Percentiles rank a stretch among this genome's conserved stretches.
Conservation (phyloP, 305 asterid species). For the Fraxinus xanthoxyloides region DNA sequence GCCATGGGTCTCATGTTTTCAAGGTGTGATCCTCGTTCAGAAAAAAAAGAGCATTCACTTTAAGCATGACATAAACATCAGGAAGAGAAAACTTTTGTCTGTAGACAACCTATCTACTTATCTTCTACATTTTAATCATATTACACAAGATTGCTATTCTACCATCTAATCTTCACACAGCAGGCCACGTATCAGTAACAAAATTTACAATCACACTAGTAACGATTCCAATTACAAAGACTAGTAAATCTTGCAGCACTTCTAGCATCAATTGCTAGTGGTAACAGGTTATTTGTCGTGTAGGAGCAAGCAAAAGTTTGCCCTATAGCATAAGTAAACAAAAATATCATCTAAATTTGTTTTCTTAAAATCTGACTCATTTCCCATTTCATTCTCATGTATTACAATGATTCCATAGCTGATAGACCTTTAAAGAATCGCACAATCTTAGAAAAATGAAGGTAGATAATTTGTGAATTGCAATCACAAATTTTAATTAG, state of each 20-base stretch:
- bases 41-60: not conserved
- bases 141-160: not conserved
- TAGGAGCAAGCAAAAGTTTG: slow-evolving; percentile 1
- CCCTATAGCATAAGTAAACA: not conserved
- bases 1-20: not conserved
- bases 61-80: slow-evolving; percentile 7
- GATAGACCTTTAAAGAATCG: not conserved
- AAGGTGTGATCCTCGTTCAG: not conserved
- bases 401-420: not conserved
- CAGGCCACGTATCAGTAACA: not conserved
- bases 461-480: not conserved
- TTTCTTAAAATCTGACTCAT: not conserved
- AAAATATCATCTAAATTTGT: not conserved
- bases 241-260: not conserved
- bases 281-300: not conserved
- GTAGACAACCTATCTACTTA: slow-evolving; percentile 8
- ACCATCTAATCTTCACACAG: not conserved
- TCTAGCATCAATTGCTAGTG: not conserved
- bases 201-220: not conserved
- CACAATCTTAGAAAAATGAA: not conserved
- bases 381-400: not conserved
- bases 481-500: not conserved
- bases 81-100: slow-evolving; percentile 1
- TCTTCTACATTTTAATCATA: not conserved
- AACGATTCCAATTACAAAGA: not conserved